Evolutionary conservation across 2,329 filamentous ascomycete species (phyloP).

Genomic region (Xylaria sp.): DNA sequence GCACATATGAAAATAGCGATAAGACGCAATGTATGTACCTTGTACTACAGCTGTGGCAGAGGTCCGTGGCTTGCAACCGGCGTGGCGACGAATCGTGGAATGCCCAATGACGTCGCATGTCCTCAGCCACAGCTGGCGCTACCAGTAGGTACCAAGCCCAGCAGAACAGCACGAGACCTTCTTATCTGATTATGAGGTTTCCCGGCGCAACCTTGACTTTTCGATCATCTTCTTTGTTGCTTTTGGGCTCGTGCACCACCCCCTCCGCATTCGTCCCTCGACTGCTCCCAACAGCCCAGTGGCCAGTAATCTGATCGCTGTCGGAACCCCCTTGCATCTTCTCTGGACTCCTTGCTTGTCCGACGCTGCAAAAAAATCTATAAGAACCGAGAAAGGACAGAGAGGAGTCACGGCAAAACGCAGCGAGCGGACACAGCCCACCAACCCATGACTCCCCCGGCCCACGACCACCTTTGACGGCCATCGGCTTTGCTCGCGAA

Average conservation of each 20-base stretch:
- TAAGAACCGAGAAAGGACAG: not conserved
- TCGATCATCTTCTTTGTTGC: slow-evolving; percentile 40
- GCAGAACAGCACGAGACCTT: slow-evolving; percentile 45
- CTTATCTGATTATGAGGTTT: slow-evolving; percentile 40
- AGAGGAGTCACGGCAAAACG: slow-evolving; percentile 35
- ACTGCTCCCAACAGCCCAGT: slow-evolving; percentile 1
- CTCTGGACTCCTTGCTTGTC: slow-evolving; percentile 13
- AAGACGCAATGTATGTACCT: not conserved
- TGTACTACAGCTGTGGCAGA: not conserved
- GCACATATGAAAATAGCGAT: not conserved
- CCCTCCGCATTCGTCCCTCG: slow-evolving; percentile 40
- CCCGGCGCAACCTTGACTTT: slow-evolving; percentile 35
- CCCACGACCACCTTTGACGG: slow-evolving; percentile 43
- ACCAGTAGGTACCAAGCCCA: slow-evolving; percentile 29
- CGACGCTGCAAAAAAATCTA: not conserved
- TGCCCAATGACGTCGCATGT: slow-evolving; percentile 38
- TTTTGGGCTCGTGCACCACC: slow-evolving; percentile 38
- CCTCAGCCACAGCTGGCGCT: slow-evolving; percentile 37
- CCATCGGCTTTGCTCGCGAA: slow-evolving; percentile 38
- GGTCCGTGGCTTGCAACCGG: slow-evolving; percentile 22
- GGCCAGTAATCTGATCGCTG: slow-evolving; percentile 12
- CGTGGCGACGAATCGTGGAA: slow-evolving; percentile 19
- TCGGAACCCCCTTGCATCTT: slow-evolving; percentile 5
- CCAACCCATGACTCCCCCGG: slow-evolving; percentile 48
- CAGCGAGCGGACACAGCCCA: slow-evolving; percentile 41